Base-by-base conservation (phyloP, 495 filamentous ascomycete species). In the Trichoderma parareesei region DNA sequence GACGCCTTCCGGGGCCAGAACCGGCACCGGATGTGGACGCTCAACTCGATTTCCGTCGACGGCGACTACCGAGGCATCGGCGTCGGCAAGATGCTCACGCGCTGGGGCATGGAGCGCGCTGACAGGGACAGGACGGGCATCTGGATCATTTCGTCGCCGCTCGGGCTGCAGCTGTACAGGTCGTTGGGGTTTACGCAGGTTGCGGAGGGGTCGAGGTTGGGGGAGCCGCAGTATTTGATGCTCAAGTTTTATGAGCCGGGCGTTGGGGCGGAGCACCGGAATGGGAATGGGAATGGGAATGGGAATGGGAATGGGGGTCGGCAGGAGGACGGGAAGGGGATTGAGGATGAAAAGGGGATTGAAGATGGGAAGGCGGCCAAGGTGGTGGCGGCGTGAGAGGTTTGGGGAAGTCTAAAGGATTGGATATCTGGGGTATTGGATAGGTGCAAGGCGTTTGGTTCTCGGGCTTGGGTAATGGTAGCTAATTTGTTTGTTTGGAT, bases 221-320 rank as follows among this genome's bases (percentile, higher is more conserved):
- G 53, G 27, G 53, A 57, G 53, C 53, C 53, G 53, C 53, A 57
- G 53, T 57, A 57, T 37, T 27, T 57, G 9, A 57, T 57, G 53
- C 53, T 57, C 0, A 57, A 57, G 8, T 57, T 57, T 16, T 38
- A 57, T 27, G 53, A 57, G 13, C 53, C 53, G 14, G 27, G 27
- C n/a, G n/a, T 5, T 11, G 53, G 18, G 14, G 27, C 53, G 3
- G 11, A 33, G 53, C 33, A 9, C 2, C 27, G 27, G 27, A 27
- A 27, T 27, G 27, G 27, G 27, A 2, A 27, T 27, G 27, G 27
- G 2, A 27, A 27, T n/a, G n/a, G 27, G 27, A 27, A 27, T 27
- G 27, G 27, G 27, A 2, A 27, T 27, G 27, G 27, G 2, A 27
- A 27, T n/a, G n/a, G n/a, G n/a, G n/a, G n/a, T n/a, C n/a, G n/a